Base-by-base conservation (phyloP, 805 yeast genomes). In the Kazachstania taianensis region DNA sequence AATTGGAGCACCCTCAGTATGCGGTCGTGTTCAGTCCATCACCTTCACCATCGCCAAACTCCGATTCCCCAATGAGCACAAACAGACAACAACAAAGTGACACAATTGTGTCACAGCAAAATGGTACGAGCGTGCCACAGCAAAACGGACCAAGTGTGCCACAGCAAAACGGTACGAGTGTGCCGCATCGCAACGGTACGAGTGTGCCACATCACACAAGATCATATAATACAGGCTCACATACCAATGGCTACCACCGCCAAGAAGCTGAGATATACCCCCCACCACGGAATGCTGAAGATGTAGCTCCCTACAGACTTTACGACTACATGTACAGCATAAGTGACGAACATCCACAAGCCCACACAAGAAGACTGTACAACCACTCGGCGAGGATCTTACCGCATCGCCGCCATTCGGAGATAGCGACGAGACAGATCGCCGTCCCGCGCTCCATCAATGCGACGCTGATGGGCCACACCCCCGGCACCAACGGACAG, bases 91-190 rank as follows among this genome's bases (percentile, higher is more conserved):
- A 49, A 25, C 52, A 55, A 26, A 57, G 58, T 22, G 53, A 52
- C 10, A 48, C 57, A 5, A 53, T 53, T 37, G 52, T 55, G 58
- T 59, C 61, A 36, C 52, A 55, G 37, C 53, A 55, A 35, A 51
- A 48, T 24, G 57, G 52, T 38, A 53, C 49, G 41, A 55, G 55
- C 46, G n/a, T n/a, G n/a, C n/a, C n/a, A n/a, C 59, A 53, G 39
- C 59, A 56, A 42, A 48, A 54, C n/a, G 50, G 54, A 52, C 59
- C 59, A 37, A 53, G 53, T 34, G 59, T 48, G 22, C 59, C 54
- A 41, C 61, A 59, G 28, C 61, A 55, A 41, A 54, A 55, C 31
- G 56, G 56, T 26, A 46, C 49, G 36, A 59, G 54, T 44, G 53
- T 53, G 35, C 55, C 56, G 35, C 53, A 55, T 41, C 61, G 54